A percentile compares a stretch with the other conserved stretches of the same genome.
Evolutionary conservation across 495 filamentous ascomycete genomes (phyloP).

Genomic region (Penicillium verhagenii): DNA sequence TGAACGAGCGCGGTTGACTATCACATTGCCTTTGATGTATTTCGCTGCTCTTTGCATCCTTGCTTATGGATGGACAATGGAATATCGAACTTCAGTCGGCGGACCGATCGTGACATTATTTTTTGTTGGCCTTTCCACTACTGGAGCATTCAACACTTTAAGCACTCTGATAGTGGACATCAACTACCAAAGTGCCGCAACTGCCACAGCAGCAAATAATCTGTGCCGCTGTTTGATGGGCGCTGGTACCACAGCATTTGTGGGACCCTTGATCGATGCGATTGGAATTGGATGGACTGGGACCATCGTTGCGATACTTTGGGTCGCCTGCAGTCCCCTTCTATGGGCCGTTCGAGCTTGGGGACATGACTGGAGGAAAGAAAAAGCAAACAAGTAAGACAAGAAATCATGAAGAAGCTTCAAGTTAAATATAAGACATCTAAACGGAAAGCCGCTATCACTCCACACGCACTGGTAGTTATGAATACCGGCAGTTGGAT

Average conservation of each 20-base stretch:
- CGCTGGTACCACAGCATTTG: constrained; percentile 40
- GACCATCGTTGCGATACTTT: constrained; percentile 39
- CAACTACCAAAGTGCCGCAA: constrained; percentile 38
- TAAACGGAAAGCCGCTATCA: no score
- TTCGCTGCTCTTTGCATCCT: constrained; percentile 28
- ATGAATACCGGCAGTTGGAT: no score
- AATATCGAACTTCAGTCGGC: constrained; percentile 32
- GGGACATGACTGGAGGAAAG: constrained; percentile 18
- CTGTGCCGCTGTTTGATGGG: constrained; percentile 45
- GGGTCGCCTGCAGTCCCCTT: constrained; percentile 27
- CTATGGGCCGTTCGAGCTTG: constrained; percentile 34
- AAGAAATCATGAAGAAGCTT: not conserved
- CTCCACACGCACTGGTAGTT: no score
- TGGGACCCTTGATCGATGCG: constrained; percentile 38
- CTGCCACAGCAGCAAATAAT: constrained; percentile 49
- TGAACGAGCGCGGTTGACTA: constrained; percentile 39
- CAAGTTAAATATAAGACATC: no score
- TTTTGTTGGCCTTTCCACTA: constrained; percentile 30
- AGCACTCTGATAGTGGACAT: constrained; percentile 48
- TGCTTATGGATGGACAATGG: constrained; percentile 50
- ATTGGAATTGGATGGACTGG: constrained; percentile 50
- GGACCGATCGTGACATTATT: constrained; percentile 43
- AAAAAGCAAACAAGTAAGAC: not conserved
- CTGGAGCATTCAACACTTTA: constrained; percentile 23
- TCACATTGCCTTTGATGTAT: constrained; percentile 37